These are phyloP conservation scores for Globisporangium lucens DNA, from an alignment of 352 stramenopile genomes.

Conservation along the genomic window DNA sequence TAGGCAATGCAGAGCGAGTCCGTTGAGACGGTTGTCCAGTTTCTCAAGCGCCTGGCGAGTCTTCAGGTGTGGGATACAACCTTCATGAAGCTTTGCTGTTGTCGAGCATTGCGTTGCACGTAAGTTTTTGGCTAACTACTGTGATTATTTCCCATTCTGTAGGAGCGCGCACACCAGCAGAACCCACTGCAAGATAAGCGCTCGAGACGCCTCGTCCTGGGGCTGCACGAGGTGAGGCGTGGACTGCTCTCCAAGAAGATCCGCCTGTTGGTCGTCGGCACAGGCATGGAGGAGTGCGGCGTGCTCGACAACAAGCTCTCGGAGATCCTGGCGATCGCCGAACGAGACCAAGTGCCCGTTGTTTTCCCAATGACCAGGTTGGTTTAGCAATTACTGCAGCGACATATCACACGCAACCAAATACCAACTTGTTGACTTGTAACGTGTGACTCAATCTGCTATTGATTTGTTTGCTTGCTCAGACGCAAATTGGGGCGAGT, in stretches of 20 bases:
- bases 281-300: constrained; percentile 13
- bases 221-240: constrained; percentile 17
- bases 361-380: constrained; percentile 15
- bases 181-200: constrained; percentile 16
- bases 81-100: not conserved
- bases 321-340: constrained; percentile 12
- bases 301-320: constrained; percentile 13
- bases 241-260: constrained; percentile 11
- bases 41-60: constrained; percentile 17
- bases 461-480: not conserved
- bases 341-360: constrained; percentile 9
- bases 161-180: constrained; percentile 17
- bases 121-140: not conserved
- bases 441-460: not conserved
- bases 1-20: constrained; percentile 2
- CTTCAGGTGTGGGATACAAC: constrained; percentile 10
- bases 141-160: not conserved
- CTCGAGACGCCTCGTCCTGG: constrained; percentile 17
- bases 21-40: not conserved
- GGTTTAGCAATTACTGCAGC: not conserved
- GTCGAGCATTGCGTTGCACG: not conserved
- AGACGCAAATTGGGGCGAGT: constrained; percentile 91
- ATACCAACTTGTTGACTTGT: not conserved
- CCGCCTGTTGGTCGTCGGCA: constrained; percentile 13
- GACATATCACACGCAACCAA: not conserved